Base-by-base conservation (phyloP, 768 basidiomycete genomes). In the Fomitopsis serialis region DNA sequence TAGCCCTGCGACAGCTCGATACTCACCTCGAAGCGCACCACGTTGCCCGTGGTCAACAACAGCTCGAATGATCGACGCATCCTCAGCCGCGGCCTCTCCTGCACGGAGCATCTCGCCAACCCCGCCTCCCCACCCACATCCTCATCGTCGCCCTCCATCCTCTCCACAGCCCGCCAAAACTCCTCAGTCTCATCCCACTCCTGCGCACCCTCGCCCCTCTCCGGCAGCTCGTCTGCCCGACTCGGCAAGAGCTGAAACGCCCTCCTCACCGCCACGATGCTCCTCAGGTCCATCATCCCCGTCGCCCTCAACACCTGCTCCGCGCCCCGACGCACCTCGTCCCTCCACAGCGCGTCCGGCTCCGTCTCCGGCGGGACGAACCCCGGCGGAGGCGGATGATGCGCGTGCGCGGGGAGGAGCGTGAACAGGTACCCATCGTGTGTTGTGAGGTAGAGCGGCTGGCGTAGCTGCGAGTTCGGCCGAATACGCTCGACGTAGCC, bases 401-500 rank as follows among this genome's bases (percentile, higher is more conserved):
- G 74, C 9, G 88, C 82, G 43, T 74, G 68, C 0, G 74, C 58
- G 3, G 80, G 69, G 15, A 67, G 58, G 19, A 87, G 60, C 10
- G 78, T 74, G 68, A 92, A 92, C 27, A 95, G 68, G 61, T 81
- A 79, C 5, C 89, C 87, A 50, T 84, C 78, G 61, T 92, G 89
- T 6, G 81, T 81, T 24, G 78, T 70, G 36, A 94, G 74, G 68
- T 93, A 95, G 13, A 87, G 61, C 3, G 74, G 74, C 52, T 87
- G 80, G 50, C 76, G 81, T 25, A 67, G 64, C 55, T 82, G 79
- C 19, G 79, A 73, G 58, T 79, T 82, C 2, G 81, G 76, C 57
- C 74, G 78, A 61, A 90, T 76, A 45, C 85, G 84, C 55, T 89
- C 80, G 42, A 95, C 72, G 68, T 89, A 97, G 2, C 95, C 95